A percentile compares a stretch with the other conserved stretches of the same genome.
Conservation (phyloP, 352 stramenopile genomes). For the Phytophthora uliginosa region DNA sequence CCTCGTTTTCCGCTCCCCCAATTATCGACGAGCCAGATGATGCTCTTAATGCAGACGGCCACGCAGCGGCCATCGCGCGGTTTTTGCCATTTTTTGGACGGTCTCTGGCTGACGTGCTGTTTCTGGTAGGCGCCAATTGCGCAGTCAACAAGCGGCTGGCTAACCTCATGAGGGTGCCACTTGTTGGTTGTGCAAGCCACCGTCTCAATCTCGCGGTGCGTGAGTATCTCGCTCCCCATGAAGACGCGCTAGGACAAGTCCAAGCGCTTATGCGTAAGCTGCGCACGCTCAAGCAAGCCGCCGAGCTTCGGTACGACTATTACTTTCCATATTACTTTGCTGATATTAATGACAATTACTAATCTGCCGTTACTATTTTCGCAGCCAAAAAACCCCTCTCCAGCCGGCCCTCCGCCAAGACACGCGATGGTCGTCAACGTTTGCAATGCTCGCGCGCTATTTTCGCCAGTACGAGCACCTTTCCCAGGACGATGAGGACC, state of each 20-base stretch:
- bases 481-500: slow-evolving; percentile 12
- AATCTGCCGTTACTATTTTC: background rate
- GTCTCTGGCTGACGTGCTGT: background rate
- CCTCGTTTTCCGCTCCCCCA: slow-evolving; percentile 1
- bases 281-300: slow-evolving; percentile 1
- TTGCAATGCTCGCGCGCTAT: slow-evolving; percentile 12
- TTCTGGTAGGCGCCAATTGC: slow-evolving; percentile 24
- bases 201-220: background rate
- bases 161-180: background rate
- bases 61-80: background rate
- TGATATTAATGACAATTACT: background rate
- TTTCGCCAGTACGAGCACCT: slow-evolving; percentile 15
- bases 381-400: slow-evolving; percentile 3
- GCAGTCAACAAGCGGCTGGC: background rate
- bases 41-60: background rate
- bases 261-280: background rate
- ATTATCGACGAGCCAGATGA: background rate
- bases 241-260: background rate
- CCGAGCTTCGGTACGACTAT: slow-evolving; percentile 10
- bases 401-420: background rate
- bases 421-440: slow-evolving; percentile 8
- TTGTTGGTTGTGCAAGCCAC: background rate
- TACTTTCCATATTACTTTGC: background rate
- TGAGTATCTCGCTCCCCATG: background rate
- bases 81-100: slow-evolving; percentile 17